Base-by-base conservation (phyloP, 202 grass and related monocot genomes). In the Bolboschoenoplectus hybrid region DNA sequence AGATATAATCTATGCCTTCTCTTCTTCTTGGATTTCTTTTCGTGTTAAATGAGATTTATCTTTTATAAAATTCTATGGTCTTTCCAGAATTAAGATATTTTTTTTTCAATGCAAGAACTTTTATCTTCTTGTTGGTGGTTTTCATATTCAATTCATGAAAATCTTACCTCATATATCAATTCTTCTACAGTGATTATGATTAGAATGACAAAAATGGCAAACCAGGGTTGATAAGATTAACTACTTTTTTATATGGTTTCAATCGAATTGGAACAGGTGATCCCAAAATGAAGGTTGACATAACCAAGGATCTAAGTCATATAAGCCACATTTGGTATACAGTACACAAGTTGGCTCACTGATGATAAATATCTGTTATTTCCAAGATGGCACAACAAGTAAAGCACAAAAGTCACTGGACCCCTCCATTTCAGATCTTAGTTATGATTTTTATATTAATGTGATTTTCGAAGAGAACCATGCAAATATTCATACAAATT, bases 321-420 rank as follows among this genome's bases (percentile, higher is more conserved):
- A 45, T 43, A 19, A 2, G 40, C 13, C 41, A 45, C 38, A 43
- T 68, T 68, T 41, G 13, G 38, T 44, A n/a, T n/a, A 17, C 1
- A 44, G 9, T 2, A 43, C 2, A 17, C 66, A 68, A 19, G n/a
- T 63, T 63, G 65, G 14, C 0, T 17, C 55, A 58, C 68, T 47
- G 20, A 47, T 19, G 6, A 47, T 73, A 49, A 8, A 73, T 26
- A 19, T 20, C n/a, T 46, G n/a, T 72, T 14, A 69, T 6, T 73
- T 73, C 14, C 69, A 49, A 20, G 7, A 49, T 46, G 44, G 44
- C 17, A 17, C 43, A 19, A 20, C 44, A 49, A 73, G 9, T 14
- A 11, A 73, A 73, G 17, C 43, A 46, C 41, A 72, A 49, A 49
- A 49, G n/a, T 69, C 90, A 97, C 81, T 89, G 90, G 14, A 97